These are phyloP conservation scores for Fistulina hepatica DNA, from an alignment of 1,284 basidiomycete genomes.

Conservation along the genomic window DNA sequence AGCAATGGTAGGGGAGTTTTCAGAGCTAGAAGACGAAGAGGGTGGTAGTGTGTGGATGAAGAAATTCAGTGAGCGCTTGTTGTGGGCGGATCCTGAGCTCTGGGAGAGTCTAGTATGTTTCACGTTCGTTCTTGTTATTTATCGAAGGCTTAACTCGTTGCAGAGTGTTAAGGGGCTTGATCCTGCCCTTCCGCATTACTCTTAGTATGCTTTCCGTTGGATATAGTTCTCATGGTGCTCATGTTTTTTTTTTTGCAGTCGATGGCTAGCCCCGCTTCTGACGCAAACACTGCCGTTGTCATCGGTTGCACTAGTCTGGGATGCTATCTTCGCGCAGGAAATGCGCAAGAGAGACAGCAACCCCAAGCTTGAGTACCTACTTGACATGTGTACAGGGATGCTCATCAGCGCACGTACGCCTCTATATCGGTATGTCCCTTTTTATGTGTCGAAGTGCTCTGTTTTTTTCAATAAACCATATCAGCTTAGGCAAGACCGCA, in stretches of 20 bases:
- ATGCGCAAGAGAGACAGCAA: slow-evolving; percentile 42
- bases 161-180: slow-evolving; percentile 53
- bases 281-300: slow-evolving; percentile 59
- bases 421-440: slow-evolving; percentile 39
- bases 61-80: slow-evolving; percentile 49
- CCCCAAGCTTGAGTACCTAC: slow-evolving; percentile 52
- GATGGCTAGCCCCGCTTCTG: slow-evolving; percentile 65
- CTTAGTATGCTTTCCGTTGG: slow-evolving; percentile 48
- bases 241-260: slow-evolving; percentile 29
- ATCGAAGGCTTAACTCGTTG: slow-evolving; percentile 6
- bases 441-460: slow-evolving; percentile 3
- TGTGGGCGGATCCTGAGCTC: slow-evolving; percentile 56
- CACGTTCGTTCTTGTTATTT: slow-evolving; percentile 2
- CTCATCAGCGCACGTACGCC: slow-evolving; percentile 44
- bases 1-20: slow-evolving; percentile 58
- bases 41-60: slow-evolving; percentile 50
- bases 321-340: slow-evolving; percentile 52
- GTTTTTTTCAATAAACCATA: background rate
- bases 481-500: slow-evolving; percentile 43
- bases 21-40: slow-evolving; percentile 59
- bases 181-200: slow-evolving; percentile 66
- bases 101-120: slow-evolving; percentile 45
- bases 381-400: slow-evolving; percentile 61
- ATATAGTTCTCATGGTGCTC: slow-evolving; percentile 1
- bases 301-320: slow-evolving; percentile 55